phyloP scores from a whole-genome alignment of 2,329 filamentous ascomycete species.

The Calonectria pauciramosa region DNA sequence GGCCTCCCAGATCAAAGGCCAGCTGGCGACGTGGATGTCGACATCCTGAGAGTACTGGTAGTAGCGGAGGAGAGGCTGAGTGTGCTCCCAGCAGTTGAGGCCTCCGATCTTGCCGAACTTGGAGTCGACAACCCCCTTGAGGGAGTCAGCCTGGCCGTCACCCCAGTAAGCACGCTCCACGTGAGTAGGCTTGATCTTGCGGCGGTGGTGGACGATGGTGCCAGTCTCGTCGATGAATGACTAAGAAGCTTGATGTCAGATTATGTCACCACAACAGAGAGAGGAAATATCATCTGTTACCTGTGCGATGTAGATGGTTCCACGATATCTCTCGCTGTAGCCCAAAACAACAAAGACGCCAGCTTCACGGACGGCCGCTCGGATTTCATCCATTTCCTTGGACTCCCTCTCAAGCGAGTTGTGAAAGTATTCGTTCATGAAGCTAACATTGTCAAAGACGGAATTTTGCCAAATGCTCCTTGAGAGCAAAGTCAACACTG shows the following conservation, averaged over 20 bases:
- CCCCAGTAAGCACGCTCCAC: constrained; percentile 64
- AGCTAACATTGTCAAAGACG: constrained; percentile 50
- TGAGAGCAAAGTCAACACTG: constrained; percentile 25
- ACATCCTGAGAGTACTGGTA: constrained; percentile 58
- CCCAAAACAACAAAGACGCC: constrained; percentile 58
- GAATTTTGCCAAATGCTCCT: constrained; percentile 49
- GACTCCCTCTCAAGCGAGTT: constrained; percentile 58
- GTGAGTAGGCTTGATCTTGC: constrained; percentile 67
- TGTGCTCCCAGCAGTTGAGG: constrained; percentile 65
- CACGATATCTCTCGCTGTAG: constrained; percentile 55
- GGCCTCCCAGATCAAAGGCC: constrained; percentile 51
- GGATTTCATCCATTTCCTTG: constrained; percentile 58
- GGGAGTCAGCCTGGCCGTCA: constrained; percentile 55
- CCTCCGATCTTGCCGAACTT: constrained; percentile 56
- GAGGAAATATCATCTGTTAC: neutral
- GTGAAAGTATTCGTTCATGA: constrained; percentile 60
- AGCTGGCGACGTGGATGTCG: constrained; percentile 61
- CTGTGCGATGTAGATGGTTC: constrained; percentile 58
- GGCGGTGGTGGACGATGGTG: constrained; percentile 54
- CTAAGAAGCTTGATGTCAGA: constrained; percentile 45
- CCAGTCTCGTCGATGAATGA: constrained; percentile 57
- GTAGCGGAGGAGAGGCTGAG: constrained; percentile 62
- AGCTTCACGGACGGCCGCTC: constrained; percentile 60
- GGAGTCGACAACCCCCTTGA: constrained; percentile 54
- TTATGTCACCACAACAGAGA: no score